Percentiles rank a stretch among this genome's conserved stretches.
phyloP scores from a whole-genome alignment of 345 rosid species.

The Eucalyptus virginea region DNA sequence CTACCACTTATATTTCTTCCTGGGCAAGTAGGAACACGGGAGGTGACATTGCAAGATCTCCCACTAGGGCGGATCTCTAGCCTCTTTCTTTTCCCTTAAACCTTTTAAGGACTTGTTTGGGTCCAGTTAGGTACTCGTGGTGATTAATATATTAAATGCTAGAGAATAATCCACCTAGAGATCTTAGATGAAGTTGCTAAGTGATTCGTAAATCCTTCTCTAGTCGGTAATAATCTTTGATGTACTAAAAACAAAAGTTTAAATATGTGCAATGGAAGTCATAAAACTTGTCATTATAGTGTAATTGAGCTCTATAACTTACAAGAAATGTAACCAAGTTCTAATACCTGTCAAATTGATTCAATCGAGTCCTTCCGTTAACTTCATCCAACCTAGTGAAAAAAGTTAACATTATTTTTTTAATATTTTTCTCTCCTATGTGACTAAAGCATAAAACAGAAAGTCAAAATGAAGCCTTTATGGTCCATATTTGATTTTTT shows the following conservation, averaged over 20 bases:
- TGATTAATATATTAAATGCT: neutral
- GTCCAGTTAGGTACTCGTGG: neutral
- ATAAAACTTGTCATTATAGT: too few species aligned
- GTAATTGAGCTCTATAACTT: too few species aligned
- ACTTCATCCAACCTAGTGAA: neutral
- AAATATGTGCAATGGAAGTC: neutral
- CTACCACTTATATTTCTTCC: too few species aligned
- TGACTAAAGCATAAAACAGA: neutral
- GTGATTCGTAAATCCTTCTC: neutral
- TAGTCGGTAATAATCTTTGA: neutral
- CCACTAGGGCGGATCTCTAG: too few species aligned
- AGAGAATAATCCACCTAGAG: neutral
- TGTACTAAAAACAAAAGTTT: neutral
- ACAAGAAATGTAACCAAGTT: too few species aligned
- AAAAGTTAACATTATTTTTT: rapidly evolving
- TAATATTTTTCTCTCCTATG: rapidly evolving
- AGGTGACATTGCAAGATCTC: too few species aligned
- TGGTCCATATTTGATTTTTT: neutral
- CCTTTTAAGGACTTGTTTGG: rapidly evolving
- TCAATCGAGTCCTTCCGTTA: rapidly evolving
- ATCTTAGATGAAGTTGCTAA: neutral
- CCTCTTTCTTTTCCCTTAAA: too few species aligned
- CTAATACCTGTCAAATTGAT: rapidly evolving
- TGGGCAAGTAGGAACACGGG: rapidly evolving
- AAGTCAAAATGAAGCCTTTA: neutral